These are phyloP conservation scores for Cladosporium sp. DNA, from an alignment of 2,329 filamentous ascomycete species.

Conservation along the genomic window DNA sequence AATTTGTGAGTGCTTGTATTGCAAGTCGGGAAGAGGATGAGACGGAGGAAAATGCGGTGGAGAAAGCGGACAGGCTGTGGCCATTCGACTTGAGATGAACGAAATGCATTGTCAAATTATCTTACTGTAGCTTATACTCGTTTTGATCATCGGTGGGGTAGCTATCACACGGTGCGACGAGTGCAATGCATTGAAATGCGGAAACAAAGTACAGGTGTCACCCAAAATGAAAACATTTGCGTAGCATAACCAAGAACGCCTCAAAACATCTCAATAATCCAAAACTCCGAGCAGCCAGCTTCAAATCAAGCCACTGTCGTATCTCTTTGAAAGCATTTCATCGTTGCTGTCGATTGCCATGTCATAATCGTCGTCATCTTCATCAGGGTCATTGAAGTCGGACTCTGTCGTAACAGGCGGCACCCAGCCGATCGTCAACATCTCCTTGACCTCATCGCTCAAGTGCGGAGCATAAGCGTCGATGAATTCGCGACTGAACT, in stretches of 20 bases:
- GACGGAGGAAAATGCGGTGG: not conserved
- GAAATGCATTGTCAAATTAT: not conserved
- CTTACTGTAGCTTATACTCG: not conserved
- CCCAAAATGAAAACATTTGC: not conserved
- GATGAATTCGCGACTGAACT: conserved; percentile 1
- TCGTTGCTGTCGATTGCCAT: not conserved
- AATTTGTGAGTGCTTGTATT: not conserved
- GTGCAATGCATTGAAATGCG: not conserved
- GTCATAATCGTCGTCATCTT: not conserved
- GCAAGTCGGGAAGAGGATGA: not conserved
- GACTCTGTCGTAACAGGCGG: not conserved
- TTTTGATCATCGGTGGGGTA: not conserved
- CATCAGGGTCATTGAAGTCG: not conserved
- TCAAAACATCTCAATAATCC: not conserved
- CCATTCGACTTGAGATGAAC: not conserved
- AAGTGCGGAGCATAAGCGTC: not conserved
- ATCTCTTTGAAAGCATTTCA: not conserved
- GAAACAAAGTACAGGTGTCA: not conserved
- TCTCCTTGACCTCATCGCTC: not conserved
- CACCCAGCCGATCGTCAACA: not conserved
- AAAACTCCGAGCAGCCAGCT: not conserved
- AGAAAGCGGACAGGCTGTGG: not conserved
- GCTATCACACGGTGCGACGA: not conserved
- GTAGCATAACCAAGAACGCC: not conserved
- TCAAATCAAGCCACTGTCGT: not conserved